These are phyloP conservation scores for Cyclostephanos tholiformis DNA, from an alignment of 108 stramenopile species.

Conservation along the genomic window DNA sequence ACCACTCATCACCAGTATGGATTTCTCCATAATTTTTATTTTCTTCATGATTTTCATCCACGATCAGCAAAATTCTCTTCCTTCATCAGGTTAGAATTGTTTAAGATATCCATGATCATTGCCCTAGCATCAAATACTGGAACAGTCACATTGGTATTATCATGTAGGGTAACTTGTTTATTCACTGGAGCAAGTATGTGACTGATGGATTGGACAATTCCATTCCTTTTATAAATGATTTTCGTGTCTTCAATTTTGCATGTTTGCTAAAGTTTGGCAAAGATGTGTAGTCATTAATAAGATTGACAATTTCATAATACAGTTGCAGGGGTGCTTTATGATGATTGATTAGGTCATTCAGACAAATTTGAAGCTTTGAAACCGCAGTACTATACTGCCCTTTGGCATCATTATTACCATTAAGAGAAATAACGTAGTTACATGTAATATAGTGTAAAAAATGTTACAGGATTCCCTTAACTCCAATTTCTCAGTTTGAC, in stretches of 20 bases:
- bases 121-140: background rate
- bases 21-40: constrained; percentile 1
- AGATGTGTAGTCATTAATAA: background rate
- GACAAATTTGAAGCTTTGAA: too few species aligned
- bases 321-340: too few species aligned
- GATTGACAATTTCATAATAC: background rate
- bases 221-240: background rate
- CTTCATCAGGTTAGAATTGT: background rate
- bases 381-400: too few species aligned
- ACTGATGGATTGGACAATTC: background rate
- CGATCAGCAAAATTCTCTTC: background rate
- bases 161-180: background rate
- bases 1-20: constrained; percentile 1
- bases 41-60: background rate
- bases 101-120: background rate
- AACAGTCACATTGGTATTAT: background rate
- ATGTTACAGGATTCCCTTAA: too few species aligned
- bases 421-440: too few species aligned
- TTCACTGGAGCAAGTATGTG: background rate
- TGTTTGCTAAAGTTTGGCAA: background rate
- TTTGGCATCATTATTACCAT: too few species aligned
- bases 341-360: too few species aligned
- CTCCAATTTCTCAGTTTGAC: too few species aligned
- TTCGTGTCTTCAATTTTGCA: background rate
- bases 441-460: too few species aligned